These are phyloP conservation scores for Cymodocea nodosa DNA, from an alignment of 116 monocot genomes.

Conservation along the genomic window DNA sequence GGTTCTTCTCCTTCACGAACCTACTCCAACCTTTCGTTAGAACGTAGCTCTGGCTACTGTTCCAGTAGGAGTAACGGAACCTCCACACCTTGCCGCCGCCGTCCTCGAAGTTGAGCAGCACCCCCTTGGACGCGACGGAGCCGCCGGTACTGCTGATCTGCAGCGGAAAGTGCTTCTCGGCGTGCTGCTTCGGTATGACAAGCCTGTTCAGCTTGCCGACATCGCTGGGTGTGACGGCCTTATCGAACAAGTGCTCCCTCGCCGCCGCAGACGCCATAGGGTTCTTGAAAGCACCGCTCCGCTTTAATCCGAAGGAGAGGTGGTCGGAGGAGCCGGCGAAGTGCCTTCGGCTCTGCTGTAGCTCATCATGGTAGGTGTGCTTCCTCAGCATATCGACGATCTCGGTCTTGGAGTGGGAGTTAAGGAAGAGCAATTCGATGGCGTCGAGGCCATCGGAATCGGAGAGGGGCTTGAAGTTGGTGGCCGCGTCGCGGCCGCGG, in stretches of 20 bases:
- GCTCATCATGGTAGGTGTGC: slow-evolving; percentile 76
- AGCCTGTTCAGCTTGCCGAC: slow-evolving; percentile 87
- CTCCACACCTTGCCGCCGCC: slow-evolving; percentile 56
- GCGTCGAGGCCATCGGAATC: slow-evolving; percentile 14
- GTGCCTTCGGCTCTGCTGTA: slow-evolving; percentile 22
- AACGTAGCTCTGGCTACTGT: slow-evolving; percentile 86
- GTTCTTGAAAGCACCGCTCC: not conserved
- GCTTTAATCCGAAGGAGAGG: not conserved
- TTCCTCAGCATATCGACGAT: slow-evolving; percentile 83
- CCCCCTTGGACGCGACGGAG: slow-evolving; percentile 16
- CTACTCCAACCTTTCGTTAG: slow-evolving; percentile 79
- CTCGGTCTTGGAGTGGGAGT: slow-evolving; percentile 30
- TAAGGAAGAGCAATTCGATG: slow-evolving; percentile 20
- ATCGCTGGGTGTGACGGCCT: slow-evolving; percentile 72
- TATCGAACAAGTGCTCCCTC: slow-evolving; percentile 39
- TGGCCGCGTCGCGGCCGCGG: slow-evolving; percentile 70
- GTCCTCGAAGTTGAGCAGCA: slow-evolving; percentile 56
- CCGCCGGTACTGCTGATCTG: not conserved
- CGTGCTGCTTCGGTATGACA: slow-evolving; percentile 83
- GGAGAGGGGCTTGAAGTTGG: slow-evolving; percentile 59
- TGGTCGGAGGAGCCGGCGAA: not conserved
- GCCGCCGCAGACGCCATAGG: not conserved
- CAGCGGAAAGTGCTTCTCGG: slow-evolving; percentile 59
- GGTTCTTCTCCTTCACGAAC: slow-evolving; percentile 66
- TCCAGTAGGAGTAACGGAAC: slow-evolving; percentile 84